Conservation (phyloP, 1,284 basidiomycete species). For the Ganoderma meredithae region DNA sequence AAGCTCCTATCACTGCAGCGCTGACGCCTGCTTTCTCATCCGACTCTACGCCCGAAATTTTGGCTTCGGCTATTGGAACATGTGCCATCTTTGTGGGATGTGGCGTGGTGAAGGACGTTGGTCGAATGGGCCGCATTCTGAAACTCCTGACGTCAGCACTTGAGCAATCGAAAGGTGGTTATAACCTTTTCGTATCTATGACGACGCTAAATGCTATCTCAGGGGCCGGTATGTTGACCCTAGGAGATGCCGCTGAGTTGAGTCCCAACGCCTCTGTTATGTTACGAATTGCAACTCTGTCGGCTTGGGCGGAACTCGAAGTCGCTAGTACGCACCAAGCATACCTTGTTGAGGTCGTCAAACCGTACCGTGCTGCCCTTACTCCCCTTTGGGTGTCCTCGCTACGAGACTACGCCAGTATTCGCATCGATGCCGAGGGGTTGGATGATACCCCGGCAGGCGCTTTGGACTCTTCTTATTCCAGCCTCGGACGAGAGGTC, state of each 20-base stretch:
- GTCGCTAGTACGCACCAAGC: slow-evolving; percentile 77
- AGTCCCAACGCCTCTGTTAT: slow-evolving; percentile 96
- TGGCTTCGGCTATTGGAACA: slow-evolving; percentile 91
- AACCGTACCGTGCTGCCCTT: slow-evolving; percentile 81
- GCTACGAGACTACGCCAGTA: slow-evolving; percentile 91
- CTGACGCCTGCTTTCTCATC: slow-evolving; percentile 96
- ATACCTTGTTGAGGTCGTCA: slow-evolving; percentile 86
- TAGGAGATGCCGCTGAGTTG: slow-evolving; percentile 89
- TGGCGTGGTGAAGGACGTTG: slow-evolving; percentile 92
- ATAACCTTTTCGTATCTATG: slow-evolving; percentile 1
- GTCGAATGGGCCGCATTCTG: slow-evolving; percentile 92
- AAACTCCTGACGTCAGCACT: slow-evolving; percentile 89
- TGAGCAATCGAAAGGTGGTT: slow-evolving; percentile 85
- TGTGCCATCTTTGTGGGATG: slow-evolving; percentile 96
- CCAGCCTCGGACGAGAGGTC: slow-evolving; percentile 90
- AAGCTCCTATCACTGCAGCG: slow-evolving; percentile 97
- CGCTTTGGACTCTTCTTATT: slow-evolving; percentile 83
- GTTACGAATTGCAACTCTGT: slow-evolving; percentile 92
- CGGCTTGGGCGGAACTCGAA: slow-evolving; percentile 96
- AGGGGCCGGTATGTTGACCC: slow-evolving; percentile 86
- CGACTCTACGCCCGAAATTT: slow-evolving; percentile 95
- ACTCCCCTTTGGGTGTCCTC: slow-evolving; percentile 90
- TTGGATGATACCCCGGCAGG: slow-evolving; percentile 70
- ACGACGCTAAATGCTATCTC: slow-evolving; percentile 9
- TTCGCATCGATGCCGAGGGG: slow-evolving; percentile 89